Evolutionary conservation across 352 stramenopile genomes (phyloP).

Genomic region (Phytopythium sindhum): DNA sequence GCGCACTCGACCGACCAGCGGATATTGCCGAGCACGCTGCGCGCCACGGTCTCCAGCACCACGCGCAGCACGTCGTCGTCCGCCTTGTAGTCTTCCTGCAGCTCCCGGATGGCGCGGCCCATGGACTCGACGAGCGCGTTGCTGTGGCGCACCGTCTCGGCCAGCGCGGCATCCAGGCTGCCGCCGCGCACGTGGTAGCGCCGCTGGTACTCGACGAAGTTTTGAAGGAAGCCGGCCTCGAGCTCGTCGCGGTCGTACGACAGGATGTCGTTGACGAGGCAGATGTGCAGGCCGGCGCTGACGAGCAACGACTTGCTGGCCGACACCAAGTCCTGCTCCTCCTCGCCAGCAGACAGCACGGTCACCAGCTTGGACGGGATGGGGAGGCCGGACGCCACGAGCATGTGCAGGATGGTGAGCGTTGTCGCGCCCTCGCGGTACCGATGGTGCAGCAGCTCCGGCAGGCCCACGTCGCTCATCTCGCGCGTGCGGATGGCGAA

Average conservation of each 20-base stretch:
- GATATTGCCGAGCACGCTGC: constrained; percentile 5
- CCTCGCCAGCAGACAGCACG: background rate
- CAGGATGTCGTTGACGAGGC: constrained; percentile 8
- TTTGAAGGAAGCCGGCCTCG: constrained; percentile 8
- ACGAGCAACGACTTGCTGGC: constrained; percentile 1
- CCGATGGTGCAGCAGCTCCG: constrained; percentile 2
- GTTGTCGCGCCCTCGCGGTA: constrained; percentile 7
- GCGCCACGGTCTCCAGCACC: background rate
- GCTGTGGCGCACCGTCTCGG: constrained; percentile 1
- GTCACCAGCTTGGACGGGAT: background rate
- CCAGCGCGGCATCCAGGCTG: background rate
- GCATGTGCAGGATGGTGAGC: constrained; percentile 7
- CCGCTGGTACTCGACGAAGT: constrained; percentile 9
- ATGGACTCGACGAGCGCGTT: constrained; percentile 1
- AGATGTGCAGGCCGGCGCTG: constrained; percentile 8
- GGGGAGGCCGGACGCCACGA: background rate
- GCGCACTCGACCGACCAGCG: constrained; percentile 5
- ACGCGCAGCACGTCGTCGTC: background rate
- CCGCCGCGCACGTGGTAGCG: background rate
- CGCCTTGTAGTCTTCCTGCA: background rate
- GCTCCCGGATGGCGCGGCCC: background rate
- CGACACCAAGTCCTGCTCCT: background rate
- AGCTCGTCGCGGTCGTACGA: constrained; percentile 9
- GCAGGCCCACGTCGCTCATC: background rate
- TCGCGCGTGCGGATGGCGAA: constrained; percentile 4